phyloP scores from a whole-genome alignment of 1,284 basidiomycete genomes.

The Stygiomarasmius scandens region DNA sequence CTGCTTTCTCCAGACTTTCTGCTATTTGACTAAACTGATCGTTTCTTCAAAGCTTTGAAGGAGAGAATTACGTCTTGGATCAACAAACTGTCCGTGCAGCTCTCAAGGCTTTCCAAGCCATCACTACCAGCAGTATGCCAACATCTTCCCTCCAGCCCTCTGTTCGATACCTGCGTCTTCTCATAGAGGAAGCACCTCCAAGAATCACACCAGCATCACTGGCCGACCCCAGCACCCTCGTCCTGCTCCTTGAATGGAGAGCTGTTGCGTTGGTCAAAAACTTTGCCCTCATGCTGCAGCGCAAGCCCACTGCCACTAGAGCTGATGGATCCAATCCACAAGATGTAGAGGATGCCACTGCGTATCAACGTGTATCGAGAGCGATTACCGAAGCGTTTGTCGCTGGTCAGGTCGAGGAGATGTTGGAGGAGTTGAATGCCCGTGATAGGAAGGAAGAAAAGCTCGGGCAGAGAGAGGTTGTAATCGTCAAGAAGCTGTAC shows the following conservation, averaged over 20 bases:
- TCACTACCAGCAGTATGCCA: constrained; percentile 20
- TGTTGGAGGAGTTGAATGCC: constrained; percentile 38
- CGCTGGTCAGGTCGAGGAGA: constrained; percentile 52
- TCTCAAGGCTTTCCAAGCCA: constrained; percentile 53
- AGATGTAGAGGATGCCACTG: constrained; percentile 47
- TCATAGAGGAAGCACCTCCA: constrained; percentile 38
- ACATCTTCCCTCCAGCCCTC: background rate
- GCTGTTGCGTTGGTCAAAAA: constrained; percentile 60
- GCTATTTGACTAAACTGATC: background rate
- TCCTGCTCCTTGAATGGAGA: constrained; percentile 60
- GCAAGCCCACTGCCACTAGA: constrained; percentile 20
- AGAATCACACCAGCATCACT: constrained; percentile 45
- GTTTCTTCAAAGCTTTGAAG: constrained; percentile 57
- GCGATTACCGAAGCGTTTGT: constrained; percentile 73
- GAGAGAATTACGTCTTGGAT: constrained; percentile 77
- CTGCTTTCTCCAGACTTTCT: background rate
- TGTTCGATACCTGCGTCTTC: constrained; percentile 40
- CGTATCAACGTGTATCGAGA: constrained; percentile 59
- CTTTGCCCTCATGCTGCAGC: constrained; percentile 36
- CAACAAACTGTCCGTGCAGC: constrained; percentile 73
- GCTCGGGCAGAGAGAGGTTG: constrained; percentile 32
- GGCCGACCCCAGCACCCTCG: constrained; percentile 39
- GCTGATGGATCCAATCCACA: no score
- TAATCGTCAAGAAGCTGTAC: constrained; percentile 47
- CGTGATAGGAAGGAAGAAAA: constrained; percentile 20